These are phyloP conservation scores for Pseudogymnoascus sp. DNA, from an alignment of 2,329 filamentous ascomycete genomes.

Conservation along the genomic window DNA sequence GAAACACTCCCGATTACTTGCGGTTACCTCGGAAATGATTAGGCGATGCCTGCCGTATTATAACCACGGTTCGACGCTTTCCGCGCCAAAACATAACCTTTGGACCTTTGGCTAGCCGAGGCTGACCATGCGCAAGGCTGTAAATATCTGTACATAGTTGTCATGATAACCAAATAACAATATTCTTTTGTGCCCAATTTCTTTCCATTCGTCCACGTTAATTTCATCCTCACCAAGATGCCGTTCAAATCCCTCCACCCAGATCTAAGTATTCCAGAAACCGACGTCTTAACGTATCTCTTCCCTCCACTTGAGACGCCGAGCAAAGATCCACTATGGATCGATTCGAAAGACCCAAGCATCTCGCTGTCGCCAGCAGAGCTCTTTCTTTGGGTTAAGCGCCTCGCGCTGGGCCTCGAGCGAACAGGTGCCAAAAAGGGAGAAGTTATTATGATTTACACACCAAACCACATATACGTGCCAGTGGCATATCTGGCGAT, in stretches of 20 bases:
- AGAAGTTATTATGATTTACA: conserved; percentile 46
- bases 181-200: neutral
- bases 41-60: neutral
- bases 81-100: neutral
- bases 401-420: conserved; percentile 41
- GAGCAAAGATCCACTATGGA: conserved; percentile 43
- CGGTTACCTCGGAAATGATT: neutral
- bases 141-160: neutral
- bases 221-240: conserved; percentile 14
- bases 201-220: neutral
- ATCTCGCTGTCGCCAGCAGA: conserved; percentile 39
- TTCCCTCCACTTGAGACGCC: conserved; percentile 32
- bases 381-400: conserved; percentile 42
- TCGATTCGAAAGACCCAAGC: conserved; percentile 39
- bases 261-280: conserved; percentile 17
- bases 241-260: conserved; percentile 17
- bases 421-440: conserved; percentile 36
- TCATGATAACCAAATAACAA: neutral
- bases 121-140: neutral
- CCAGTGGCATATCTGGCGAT: conserved; percentile 46
- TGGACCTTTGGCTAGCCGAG: neutral
- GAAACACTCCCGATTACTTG: neutral
- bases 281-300: conserved; percentile 19
- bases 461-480: conserved; percentile 47
- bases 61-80: neutral